phyloP scores from a whole-genome alignment of 495 filamentous ascomycete genomes.

The Recurvomyces mirabilis region DNA sequence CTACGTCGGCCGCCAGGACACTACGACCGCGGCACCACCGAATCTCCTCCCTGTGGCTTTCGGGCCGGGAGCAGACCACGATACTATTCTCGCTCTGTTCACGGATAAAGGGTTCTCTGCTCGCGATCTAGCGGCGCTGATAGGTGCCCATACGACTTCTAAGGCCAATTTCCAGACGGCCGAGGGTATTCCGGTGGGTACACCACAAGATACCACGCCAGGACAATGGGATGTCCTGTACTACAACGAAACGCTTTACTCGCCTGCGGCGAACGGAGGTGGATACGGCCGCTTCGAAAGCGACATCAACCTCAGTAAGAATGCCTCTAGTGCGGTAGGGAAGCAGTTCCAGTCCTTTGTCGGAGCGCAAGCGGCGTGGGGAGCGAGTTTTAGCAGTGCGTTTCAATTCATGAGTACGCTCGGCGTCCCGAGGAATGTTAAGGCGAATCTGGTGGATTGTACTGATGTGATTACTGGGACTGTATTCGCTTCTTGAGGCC shows the following conservation, averaged over 20 bases:
- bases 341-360: background rate
- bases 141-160: constrained; percentile 40
- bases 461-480: no score
- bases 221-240: constrained; percentile 37
- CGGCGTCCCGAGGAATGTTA: no score
- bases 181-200: constrained; percentile 20
- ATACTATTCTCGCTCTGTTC: constrained; percentile 35
- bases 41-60: constrained; percentile 30
- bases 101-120: constrained; percentile 39
- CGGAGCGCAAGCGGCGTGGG: no score
- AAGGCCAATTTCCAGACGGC: constrained; percentile 33
- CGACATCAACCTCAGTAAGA: background rate
- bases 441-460: no score
- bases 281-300: background rate
- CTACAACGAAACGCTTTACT: constrained; percentile 27
- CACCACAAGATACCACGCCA: constrained; percentile 36
- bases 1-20: constrained; percentile 30
- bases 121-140: constrained; percentile 36
- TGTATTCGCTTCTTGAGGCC: no score
- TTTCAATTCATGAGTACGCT: no score
- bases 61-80: constrained; percentile 19
- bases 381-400: no score
- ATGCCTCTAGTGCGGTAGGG: background rate
- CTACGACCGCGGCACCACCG: constrained; percentile 19
- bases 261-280: no score